These are phyloP conservation scores for Esteya vermicola DNA, from an alignment of 2,329 filamentous ascomycete genomes.

Conservation along the genomic window DNA sequence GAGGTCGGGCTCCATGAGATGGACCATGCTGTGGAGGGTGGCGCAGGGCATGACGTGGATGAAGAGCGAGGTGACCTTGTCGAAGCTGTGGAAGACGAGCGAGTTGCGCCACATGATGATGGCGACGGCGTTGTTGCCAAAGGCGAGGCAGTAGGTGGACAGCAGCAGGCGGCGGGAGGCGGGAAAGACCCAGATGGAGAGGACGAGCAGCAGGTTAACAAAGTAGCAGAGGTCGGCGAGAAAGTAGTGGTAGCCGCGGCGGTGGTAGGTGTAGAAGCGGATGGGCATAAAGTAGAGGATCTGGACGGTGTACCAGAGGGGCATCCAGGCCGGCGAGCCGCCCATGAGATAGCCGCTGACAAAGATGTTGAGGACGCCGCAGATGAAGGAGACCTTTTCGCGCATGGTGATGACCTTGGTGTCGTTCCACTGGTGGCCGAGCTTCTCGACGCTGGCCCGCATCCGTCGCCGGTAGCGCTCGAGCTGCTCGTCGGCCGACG, in stretches of 20 bases:
- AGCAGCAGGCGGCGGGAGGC: constrained; percentile 84
- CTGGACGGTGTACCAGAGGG: constrained; percentile 82
- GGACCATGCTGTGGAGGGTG: constrained; percentile 81
- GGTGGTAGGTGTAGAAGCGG: constrained; percentile 79
- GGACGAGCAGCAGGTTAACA: constrained; percentile 72
- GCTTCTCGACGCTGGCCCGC: constrained; percentile 75
- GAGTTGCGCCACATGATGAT: constrained; percentile 99
- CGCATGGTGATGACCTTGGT: constrained; percentile 74
- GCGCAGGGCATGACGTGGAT: constrained; percentile 99
- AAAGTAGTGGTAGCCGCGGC: constrained; percentile 92
- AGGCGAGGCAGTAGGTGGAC: constrained; percentile 79
- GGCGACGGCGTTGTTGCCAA: constrained; percentile 91
- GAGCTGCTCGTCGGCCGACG: constrained; percentile 80
- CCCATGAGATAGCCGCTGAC: constrained; percentile 90
- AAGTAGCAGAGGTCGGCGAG: constrained; percentile 96
- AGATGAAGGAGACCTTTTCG: constrained; percentile 94
- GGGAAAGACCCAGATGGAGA: constrained; percentile 84
- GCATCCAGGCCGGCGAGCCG: constrained; percentile 71
- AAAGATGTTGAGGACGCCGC: constrained; percentile 92
- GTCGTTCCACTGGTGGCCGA: constrained; percentile 77
- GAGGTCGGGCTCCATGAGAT: constrained; percentile 53
- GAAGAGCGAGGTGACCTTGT: constrained; percentile 97
- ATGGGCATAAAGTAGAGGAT: constrained; percentile 95
- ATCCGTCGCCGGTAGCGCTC: constrained; percentile 82
- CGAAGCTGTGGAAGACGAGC: constrained; percentile 93